These are phyloP conservation scores for Epichloe aotearoae DNA, from an alignment of 2,329 filamentous ascomycete species.

Conservation along the genomic window DNA sequence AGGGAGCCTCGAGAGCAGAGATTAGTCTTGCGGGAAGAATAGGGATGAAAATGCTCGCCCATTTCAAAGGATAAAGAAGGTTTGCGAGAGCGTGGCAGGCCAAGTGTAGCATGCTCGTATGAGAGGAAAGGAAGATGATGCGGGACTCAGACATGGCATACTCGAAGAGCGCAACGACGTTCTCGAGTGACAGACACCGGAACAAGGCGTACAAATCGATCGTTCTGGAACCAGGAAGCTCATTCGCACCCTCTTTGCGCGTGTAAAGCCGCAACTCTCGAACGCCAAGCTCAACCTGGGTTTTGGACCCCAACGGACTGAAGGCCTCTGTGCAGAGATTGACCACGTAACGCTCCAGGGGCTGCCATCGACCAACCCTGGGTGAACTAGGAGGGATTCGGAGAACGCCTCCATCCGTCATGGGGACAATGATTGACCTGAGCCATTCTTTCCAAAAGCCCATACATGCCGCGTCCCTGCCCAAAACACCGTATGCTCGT, in stretches of 20 bases:
- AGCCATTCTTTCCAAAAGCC: constrained; percentile 99
- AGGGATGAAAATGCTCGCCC: constrained; percentile 90
- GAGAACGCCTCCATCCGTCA: constrained; percentile 76
- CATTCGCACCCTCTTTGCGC: constrained; percentile 82
- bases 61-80: constrained; percentile 79
- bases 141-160: constrained; percentile 86
- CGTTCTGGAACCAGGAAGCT: constrained; percentile 81
- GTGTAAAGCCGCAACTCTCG: constrained; percentile 86
- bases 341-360: constrained; percentile 89
- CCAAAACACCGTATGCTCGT: constrained; percentile 82
- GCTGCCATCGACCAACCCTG: constrained; percentile 87
- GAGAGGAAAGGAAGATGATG: constrained; percentile 90
- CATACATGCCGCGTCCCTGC: constrained; percentile 69
- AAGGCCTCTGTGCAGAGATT: constrained; percentile 93
- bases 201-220: constrained; percentile 91
- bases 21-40: constrained; percentile 77
- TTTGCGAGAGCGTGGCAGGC: constrained; percentile 78
- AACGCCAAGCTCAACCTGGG: constrained; percentile 84
- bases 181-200: constrained; percentile 75
- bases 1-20: constrained; percentile 85
- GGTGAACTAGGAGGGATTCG: constrained; percentile 81
- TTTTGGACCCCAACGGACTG: constrained; percentile 83
- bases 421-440: constrained; percentile 82
- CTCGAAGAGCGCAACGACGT: constrained; percentile 86
- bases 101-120: constrained; percentile 91